These are phyloP conservation scores for Paratrypanosoma confusum DNA, from an alignment of 208 protist genomes.

Conservation along the genomic window DNA sequence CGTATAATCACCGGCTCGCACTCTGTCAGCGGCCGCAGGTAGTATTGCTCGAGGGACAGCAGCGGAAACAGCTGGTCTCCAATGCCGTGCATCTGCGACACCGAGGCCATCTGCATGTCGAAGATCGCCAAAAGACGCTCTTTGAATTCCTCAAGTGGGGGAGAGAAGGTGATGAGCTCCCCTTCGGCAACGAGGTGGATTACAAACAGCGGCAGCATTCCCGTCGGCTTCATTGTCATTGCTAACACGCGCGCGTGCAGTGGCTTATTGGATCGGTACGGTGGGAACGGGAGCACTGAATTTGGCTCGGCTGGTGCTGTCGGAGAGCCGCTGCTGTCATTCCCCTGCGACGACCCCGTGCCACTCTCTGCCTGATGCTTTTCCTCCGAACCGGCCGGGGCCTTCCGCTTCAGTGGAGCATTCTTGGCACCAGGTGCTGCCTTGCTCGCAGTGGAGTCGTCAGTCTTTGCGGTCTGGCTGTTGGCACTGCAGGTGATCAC, in stretches of 20 bases:
- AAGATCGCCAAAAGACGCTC: conserved; percentile 47
- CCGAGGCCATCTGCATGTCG: conserved; percentile 68
- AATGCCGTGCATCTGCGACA: conserved; percentile 61
- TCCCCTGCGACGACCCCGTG: no score
- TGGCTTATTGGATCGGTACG: conserved; percentile 29
- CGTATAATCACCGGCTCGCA: conserved; percentile 53
- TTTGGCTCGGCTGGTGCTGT: neutral
- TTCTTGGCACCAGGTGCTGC: neutral
- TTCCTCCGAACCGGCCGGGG: no score
- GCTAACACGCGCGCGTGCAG: conserved; percentile 65
- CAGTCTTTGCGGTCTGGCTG: conserved; percentile 4
- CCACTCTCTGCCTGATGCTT: no score
- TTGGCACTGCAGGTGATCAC: conserved; percentile 1
- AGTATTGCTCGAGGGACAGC: conserved; percentile 45
- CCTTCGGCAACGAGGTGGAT: conserved; percentile 49
- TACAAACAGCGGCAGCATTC: conserved; percentile 74
- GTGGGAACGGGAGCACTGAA: conserved; percentile 18
- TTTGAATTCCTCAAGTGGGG: conserved; percentile 58
- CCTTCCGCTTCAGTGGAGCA: no score
- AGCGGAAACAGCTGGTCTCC: conserved; percentile 89
- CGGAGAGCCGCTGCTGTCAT: no score
- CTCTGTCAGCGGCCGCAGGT: conserved; percentile 28
- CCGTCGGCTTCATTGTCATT: conserved; percentile 56
- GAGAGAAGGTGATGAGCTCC: conserved; percentile 45
- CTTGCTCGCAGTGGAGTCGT: conserved; percentile 3